Conservation (phyloP, 2,329 filamentous ascomycete genomes). For the Fusarium nodosum region DNA sequence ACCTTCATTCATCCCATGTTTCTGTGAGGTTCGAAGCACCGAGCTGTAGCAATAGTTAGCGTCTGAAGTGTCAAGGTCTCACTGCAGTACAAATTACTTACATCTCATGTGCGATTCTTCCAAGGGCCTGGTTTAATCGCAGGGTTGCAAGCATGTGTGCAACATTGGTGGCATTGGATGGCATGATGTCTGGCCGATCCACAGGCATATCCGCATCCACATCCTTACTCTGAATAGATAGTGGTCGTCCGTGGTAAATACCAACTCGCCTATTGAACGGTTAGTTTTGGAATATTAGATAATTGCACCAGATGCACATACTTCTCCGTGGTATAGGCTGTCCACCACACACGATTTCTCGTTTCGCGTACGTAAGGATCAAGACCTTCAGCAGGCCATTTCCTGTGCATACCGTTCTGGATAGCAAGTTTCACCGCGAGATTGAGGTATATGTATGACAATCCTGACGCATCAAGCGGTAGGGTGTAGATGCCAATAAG, state of each 20-base stretch:
- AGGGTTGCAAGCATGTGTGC: constrained; percentile 62
- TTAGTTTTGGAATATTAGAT: constrained; percentile 24
- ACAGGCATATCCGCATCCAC: constrained; percentile 67
- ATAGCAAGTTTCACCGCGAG: constrained; percentile 69
- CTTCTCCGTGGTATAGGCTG: constrained; percentile 69
- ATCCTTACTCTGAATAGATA: constrained; percentile 66
- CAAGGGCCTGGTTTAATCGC: constrained; percentile 55
- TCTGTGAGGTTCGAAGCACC: constrained; percentile 53
- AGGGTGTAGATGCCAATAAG: constrained; percentile 69
- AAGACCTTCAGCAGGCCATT: constrained; percentile 62
- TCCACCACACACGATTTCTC: constrained; percentile 70
- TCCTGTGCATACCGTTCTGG: constrained; percentile 72
- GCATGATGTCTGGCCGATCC: constrained; percentile 60
- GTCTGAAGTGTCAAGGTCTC: neutral
- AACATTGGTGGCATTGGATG: constrained; percentile 58
- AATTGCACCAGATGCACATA: constrained; percentile 46
- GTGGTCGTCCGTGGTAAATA: constrained; percentile 68
- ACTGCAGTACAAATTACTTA: constrained; percentile 39
- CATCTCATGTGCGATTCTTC: constrained; percentile 58
- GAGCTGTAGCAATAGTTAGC: constrained; percentile 48
- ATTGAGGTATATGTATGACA: constrained; percentile 70
- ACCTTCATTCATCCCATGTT: constrained; percentile 52
- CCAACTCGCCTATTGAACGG: constrained; percentile 62
- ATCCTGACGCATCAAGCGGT: constrained; percentile 67
- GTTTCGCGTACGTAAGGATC: constrained; percentile 64